These are phyloP conservation scores for Acacia acuminata DNA, from an alignment of 306 rosid genomes.

Conservation along the genomic window DNA sequence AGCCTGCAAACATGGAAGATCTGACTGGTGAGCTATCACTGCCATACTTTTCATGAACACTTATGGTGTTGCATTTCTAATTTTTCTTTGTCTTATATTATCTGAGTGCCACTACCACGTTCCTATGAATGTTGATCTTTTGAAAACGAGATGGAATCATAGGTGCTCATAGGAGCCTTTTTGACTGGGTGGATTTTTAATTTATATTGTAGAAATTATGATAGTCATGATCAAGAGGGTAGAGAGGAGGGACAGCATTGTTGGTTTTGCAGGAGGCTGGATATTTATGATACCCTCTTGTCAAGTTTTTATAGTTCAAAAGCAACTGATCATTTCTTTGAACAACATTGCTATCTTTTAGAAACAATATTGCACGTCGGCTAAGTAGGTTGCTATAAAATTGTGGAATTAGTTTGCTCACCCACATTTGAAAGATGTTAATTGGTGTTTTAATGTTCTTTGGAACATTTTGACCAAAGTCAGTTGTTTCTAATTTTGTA, in stretches of 20 bases:
- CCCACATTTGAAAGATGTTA: neutral
- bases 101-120: neutral
- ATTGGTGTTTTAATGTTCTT: neutral
- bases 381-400: neutral
- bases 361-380: neutral
- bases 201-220: neutral
- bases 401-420: neutral
- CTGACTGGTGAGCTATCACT: conserved; percentile 67
- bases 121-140: neutral
- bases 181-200: neutral
- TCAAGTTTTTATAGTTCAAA: neutral
- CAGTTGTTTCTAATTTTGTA: neutral
- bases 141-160: neutral
- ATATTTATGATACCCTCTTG: neutral
- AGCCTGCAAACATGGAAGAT: conserved; percentile 99
- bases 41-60: neutral
- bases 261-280: neutral
- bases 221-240: neutral
- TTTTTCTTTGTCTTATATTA: neutral
- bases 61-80: neutral
- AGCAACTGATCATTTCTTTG: neutral
- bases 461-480: neutral
- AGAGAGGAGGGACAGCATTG: neutral
- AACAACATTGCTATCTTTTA: neutral
- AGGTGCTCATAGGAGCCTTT: neutral